Evolutionary conservation across 768 basidiomycete genomes (phyloP), one percentile per base, ranked within the genome.

Genomic region (Candolleomyces efflorescens): DNA sequence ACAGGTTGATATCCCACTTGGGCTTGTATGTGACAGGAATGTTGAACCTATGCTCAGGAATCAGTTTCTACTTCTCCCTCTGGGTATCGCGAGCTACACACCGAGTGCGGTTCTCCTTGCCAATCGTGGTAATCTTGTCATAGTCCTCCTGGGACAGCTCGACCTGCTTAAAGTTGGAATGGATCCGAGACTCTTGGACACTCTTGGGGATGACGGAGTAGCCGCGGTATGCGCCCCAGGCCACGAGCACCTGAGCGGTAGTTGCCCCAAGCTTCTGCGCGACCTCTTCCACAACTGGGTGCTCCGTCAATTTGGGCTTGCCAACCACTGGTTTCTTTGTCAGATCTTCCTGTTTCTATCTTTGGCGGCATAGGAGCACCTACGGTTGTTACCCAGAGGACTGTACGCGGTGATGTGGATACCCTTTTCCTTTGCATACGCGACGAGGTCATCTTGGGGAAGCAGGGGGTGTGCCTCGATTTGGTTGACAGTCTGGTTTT

Each of bases 191-290:
- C 65, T 86, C 77, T 57, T 86, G 77, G 24, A 92, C 89, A 55
- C 83, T 85, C 80, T 94, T 94, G 17, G 92, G 92, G 64, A 94
- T 91, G 60, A 94, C 87, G 9, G 85, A 85, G 70, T 85, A 87
- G 12, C 91, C 92, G 43, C 90, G 81, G 63, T 85, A 68, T 38
- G 72, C 81, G 12, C 84, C 87, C 91, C 91, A 95, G 0, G 90
- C 89, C 59, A 96, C 73, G 55, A 94, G 78, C 38, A 94, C 87
- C 69, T 94, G 90, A 0, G 91, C 92, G 2, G 90, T 75, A 1
- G 87, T 86, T 4, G 84, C 87, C 36, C 75, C 73, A 37, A 87
- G 77, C 64, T 76, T 78, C 59, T 82, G 69, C 20, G 90, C 91
- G 48, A 93, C 78, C 55, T 80, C 79, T 47, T 77, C 64, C 23